These are phyloP conservation scores for Pythium monospermum DNA, from an alignment of 352 stramenopile genomes.

Conservation along the genomic window DNA sequence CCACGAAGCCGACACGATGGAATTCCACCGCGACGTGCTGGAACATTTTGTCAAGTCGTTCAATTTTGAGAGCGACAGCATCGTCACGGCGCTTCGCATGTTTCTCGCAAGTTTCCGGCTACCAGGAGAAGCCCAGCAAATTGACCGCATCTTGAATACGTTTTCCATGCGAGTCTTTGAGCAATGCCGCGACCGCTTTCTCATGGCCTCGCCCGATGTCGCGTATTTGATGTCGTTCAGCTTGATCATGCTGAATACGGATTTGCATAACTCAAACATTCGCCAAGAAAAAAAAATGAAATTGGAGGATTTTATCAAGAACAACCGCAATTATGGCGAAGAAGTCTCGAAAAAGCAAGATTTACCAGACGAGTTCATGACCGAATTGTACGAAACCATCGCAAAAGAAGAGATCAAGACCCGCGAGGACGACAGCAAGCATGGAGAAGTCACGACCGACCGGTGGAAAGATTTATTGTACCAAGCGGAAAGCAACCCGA, in stretches of 20 bases:
- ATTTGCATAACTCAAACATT: conserved; percentile 86
- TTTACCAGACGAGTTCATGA: conserved; percentile 69
- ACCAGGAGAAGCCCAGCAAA: conserved; percentile 83
- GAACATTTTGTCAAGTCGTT: conserved; percentile 71
- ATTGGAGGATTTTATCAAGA: conserved; percentile 80
- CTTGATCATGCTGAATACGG: conserved; percentile 88
- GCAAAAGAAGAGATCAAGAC: conserved; percentile 76
- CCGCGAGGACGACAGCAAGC: conserved; percentile 71
- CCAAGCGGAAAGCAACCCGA: conserved; percentile 59
- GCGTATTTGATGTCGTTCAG: conserved; percentile 88
- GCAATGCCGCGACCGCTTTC: conserved; percentile 77
- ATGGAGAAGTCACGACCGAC: conserved; percentile 72
- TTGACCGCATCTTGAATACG: conserved; percentile 82
- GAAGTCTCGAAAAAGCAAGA: conserved; percentile 74
- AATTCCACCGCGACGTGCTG: conserved; percentile 81
- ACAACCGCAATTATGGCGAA: conserved; percentile 88
- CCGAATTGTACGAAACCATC: conserved; percentile 70
- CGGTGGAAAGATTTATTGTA: conserved; percentile 77
- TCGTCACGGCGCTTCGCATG: conserved; percentile 72
- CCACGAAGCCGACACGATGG: conserved; percentile 76
- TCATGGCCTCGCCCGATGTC: conserved; percentile 87
- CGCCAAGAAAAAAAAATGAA: conserved; percentile 84
- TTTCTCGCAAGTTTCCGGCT: conserved; percentile 83
- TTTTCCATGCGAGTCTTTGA: conserved; percentile 84
- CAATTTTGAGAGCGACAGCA: conserved; percentile 72